Conservation (phyloP, 176 grass and related monocot species). For the Paspalum vaginatum region DNA sequence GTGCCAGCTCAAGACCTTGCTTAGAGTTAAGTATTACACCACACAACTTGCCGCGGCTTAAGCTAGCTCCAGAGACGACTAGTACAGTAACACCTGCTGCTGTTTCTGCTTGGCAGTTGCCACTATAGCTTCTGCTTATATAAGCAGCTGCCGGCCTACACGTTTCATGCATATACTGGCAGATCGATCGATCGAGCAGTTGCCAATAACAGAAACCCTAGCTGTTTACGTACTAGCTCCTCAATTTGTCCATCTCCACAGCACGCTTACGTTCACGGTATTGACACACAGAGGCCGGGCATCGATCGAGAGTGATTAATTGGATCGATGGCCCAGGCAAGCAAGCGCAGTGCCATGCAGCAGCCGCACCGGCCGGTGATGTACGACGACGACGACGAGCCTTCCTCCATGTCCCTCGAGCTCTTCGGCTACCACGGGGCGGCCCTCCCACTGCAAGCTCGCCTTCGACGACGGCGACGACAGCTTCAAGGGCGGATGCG, state of each 20-base stretch:
- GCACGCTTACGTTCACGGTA: neutral
- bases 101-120: too few relatives aligned
- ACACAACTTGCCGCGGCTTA: slow-evolving; percentile 10
- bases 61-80: slow-evolving; percentile 16
- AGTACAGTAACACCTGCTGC: neutral
- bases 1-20: slow-evolving; percentile 22
- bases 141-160: slow-evolving; percentile 42
- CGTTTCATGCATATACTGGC: slow-evolving; percentile 38
- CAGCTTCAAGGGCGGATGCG: slow-evolving; percentile 33
- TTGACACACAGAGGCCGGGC: neutral
- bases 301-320: neutral
- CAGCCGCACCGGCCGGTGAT: slow-evolving; percentile 30
- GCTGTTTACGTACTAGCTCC: neutral
- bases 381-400: slow-evolving; percentile 47
- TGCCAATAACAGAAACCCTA: slow-evolving; percentile 49
- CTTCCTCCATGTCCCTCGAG: slow-evolving; percentile 65
- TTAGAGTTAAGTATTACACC: slow-evolving; percentile 4
- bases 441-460: slow-evolving; percentile 20
- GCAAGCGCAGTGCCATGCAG: slow-evolving; percentile 47
- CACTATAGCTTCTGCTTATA: slow-evolving; percentile 31
- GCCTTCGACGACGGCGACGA: slow-evolving; percentile 62
- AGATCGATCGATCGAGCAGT: neutral
- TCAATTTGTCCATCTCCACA: neutral
- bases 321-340: slow-evolving; percentile 54
- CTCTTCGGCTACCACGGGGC: slow-evolving; percentile 47